phyloP scores from a whole-genome alignment of 2,329 filamentous ascomycete genomes.

The Pseudogymnoascus sp. region DNA sequence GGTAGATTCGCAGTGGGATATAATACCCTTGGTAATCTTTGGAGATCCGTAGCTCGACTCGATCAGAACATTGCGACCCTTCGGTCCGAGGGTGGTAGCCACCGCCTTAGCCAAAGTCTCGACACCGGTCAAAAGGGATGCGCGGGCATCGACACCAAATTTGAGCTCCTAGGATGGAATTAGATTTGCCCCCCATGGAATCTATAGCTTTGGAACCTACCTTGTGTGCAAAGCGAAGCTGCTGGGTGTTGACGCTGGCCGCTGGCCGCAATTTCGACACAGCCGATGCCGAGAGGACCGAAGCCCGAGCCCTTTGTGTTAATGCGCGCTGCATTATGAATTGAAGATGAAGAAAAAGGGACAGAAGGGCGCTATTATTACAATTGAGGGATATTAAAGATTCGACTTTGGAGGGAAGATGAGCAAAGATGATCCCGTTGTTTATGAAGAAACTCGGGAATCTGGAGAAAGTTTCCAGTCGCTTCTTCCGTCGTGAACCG shows the following conservation, averaged over 20 bases:
- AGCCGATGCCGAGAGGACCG: constrained; percentile 63
- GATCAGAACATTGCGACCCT: constrained; percentile 96
- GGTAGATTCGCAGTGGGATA: constrained; percentile 9
- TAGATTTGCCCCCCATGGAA: background rate
- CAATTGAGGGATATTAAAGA: constrained; percentile 9
- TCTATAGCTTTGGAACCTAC: constrained; percentile 39
- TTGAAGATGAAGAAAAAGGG: constrained; percentile 11
- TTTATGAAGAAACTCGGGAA: constrained; percentile 4
- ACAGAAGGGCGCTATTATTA: constrained; percentile 6
- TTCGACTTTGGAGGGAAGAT: constrained; percentile 7
- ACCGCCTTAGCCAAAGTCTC: constrained; percentile 96
- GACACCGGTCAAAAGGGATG: constrained; percentile 82
- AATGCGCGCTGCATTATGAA: constrained; percentile 91
- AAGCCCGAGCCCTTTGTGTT: constrained; percentile 69
- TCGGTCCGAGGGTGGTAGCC: constrained; percentile 90
- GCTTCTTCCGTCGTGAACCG: constrained; percentile 5
- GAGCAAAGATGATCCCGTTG: background rate
- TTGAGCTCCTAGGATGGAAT: constrained; percentile 68
- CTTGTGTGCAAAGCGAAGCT: constrained; percentile 97
- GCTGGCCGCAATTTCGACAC: constrained; percentile 55
- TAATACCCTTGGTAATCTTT: constrained; percentile 96
- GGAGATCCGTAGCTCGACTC: constrained; percentile 97
- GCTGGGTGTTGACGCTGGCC: constrained; percentile 63
- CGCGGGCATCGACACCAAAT: constrained; percentile 92
- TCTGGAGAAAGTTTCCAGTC: constrained; percentile 8